Evolutionary conservation across 2,329 filamentous ascomycete species (phyloP).

Genomic region (Aciculosporium take): DNA sequence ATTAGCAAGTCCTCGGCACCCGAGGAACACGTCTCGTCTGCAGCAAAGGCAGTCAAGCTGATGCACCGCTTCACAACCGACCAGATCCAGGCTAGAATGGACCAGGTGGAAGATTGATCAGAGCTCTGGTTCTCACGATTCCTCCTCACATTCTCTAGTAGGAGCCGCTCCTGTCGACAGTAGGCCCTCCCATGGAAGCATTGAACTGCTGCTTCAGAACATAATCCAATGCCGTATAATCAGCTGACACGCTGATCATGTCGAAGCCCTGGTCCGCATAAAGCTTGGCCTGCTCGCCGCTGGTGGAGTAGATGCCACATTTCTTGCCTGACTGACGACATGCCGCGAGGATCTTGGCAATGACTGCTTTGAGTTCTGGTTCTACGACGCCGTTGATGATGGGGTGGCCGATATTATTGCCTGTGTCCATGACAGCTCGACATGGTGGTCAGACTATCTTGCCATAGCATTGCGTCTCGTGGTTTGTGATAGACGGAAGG

Average conservation of each 20-base stretch:
- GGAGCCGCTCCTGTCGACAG: conserved; percentile 23
- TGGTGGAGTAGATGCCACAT: conserved; percentile 44
- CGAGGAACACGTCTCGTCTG: conserved; percentile 38
- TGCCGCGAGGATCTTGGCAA: conserved; percentile 42
- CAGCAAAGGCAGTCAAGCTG: conserved; percentile 49
- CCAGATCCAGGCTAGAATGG: conserved; percentile 55
- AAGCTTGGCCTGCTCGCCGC: conserved; percentile 38
- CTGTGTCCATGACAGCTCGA: conserved; percentile 11
- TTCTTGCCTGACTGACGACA: conserved; percentile 50
- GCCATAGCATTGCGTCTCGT: too few species aligned
- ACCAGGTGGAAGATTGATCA: conserved; percentile 31
- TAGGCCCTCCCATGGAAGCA: conserved; percentile 27
- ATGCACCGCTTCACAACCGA: conserved; percentile 64
- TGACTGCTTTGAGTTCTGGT: conserved; percentile 43
- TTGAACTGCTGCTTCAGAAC: conserved; percentile 31
- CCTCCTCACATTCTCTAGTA: conserved; percentile 20
- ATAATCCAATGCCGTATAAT: conserved; percentile 36
- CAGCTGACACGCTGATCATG: conserved; percentile 45
- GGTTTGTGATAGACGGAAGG: background rate
- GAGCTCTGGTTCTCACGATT: background rate
- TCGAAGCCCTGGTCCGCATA: conserved; percentile 45
- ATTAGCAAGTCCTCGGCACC: conserved; percentile 42
- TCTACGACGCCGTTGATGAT: conserved; percentile 46
- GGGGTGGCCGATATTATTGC: conserved; percentile 47
- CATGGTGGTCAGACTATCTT: background rate